phyloP scores from a whole-genome alignment of 345 rosid genomes.

The Viola odorata region DNA sequence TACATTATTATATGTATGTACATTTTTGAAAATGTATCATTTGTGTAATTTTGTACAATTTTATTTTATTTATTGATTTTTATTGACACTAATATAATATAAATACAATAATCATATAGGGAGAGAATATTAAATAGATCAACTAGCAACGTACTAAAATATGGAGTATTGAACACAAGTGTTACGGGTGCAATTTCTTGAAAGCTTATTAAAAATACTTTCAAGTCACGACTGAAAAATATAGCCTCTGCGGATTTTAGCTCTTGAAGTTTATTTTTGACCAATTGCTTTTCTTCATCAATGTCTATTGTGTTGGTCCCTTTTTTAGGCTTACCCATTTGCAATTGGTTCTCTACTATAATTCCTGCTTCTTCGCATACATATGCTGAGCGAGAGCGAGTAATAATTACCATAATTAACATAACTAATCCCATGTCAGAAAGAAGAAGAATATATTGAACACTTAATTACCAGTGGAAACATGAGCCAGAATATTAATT shows the following conservation, averaged over 20 bases:
- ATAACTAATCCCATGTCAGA: not conserved
- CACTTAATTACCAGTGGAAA: slow-evolving; percentile 53
- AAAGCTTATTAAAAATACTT: too few relatives aligned
- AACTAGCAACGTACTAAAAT: too few relatives aligned
- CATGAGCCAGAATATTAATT: slow-evolving; percentile 36
- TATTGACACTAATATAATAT: too few relatives aligned
- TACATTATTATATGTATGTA: too few relatives aligned
- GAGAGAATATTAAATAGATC: too few relatives aligned
- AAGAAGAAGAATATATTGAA: not conserved
- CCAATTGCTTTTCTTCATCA: slow-evolving; percentile 26
- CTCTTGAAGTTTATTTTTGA: slow-evolving; percentile 27
- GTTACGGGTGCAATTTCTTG: too few relatives aligned
- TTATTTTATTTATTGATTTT: too few relatives aligned
- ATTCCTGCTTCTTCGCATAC: slow-evolving; percentile 53
- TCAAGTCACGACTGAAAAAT: too few relatives aligned
- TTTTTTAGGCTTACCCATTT: slow-evolving; percentile 37
- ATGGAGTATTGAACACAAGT: too few relatives aligned
- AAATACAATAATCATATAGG: too few relatives aligned
- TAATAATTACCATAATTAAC: not conserved
- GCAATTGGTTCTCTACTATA: slow-evolving; percentile 30
- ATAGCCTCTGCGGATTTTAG: slow-evolving; percentile 17
- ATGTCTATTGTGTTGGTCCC: slow-evolving; percentile 28
- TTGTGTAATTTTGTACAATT: too few relatives aligned
- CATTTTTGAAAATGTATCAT: too few relatives aligned
- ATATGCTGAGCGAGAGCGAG: slow-evolving; percentile 47